These are phyloP conservation scores for Penicillium nucicola DNA, from an alignment of 495 filamentous ascomycete species.

Conservation along the genomic window DNA sequence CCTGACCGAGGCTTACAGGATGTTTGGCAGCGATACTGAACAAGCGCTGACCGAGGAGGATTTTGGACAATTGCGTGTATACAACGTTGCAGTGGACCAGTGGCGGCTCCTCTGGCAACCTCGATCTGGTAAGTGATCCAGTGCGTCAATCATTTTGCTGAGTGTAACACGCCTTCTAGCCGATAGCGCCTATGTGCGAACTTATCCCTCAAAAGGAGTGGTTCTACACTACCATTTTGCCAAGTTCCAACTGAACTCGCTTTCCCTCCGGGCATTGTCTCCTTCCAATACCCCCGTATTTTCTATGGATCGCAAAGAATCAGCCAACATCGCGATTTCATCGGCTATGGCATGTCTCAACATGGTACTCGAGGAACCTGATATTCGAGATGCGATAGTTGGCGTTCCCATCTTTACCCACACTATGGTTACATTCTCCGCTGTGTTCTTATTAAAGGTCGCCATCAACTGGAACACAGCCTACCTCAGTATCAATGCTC, in stretches of 20 bases:
- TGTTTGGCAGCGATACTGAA: conserved; percentile 54
- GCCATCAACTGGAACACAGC: conserved; percentile 53
- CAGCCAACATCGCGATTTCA: conserved; percentile 54
- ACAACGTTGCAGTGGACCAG: conserved; percentile 53
- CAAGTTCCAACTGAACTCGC: conserved; percentile 58
- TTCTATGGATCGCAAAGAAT: conserved; percentile 52
- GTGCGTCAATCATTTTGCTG: background rate
- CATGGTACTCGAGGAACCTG: conserved; percentile 53
- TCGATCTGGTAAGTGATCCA: conserved; percentile 41
- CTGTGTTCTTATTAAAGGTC: conserved; percentile 55
- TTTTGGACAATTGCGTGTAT: conserved; percentile 48
- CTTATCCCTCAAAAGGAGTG: conserved; percentile 57
- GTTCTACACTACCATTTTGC: conserved; percentile 60
- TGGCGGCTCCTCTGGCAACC: conserved; percentile 58
- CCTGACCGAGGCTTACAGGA: conserved; percentile 54
- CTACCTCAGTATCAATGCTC: conserved; percentile 40
- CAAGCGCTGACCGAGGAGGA: conserved; percentile 51
- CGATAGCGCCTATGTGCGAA: conserved; percentile 51
- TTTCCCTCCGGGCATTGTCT: conserved; percentile 52
- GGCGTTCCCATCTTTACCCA: conserved; percentile 57
- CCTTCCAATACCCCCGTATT: conserved; percentile 49
- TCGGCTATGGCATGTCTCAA: conserved; percentile 54
- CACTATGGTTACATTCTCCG: conserved; percentile 62
- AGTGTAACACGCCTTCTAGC: conserved; percentile 19
- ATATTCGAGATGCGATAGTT: conserved; percentile 58